phyloP scores from a whole-genome alignment of 768 basidiomycete genomes.

The Phylloporus rhodoxanthus region DNA sequence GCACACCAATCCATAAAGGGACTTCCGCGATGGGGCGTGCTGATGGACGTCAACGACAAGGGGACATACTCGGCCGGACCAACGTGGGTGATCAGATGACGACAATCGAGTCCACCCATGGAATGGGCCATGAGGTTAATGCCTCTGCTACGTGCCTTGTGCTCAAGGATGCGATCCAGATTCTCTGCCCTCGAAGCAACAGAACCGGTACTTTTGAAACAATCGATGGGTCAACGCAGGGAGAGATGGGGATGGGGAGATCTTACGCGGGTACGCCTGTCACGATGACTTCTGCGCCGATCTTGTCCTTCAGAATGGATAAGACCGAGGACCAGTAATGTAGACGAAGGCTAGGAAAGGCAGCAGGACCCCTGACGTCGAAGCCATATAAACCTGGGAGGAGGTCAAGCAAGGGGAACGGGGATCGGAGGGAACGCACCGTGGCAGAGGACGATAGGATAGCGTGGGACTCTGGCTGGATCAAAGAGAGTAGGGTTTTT shows the following conservation, averaged over 20 bases:
- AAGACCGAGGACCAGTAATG: constrained; percentile 95
- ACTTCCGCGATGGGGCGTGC: constrained; percentile 92
- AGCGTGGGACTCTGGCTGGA: constrained; percentile 72
- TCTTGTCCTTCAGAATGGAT: constrained; percentile 65
- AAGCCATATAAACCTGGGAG: constrained; percentile 85
- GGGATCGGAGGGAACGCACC: constrained; percentile 41
- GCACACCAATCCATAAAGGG: constrained; percentile 99
- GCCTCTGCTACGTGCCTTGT: constrained; percentile 64
- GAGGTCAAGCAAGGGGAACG: neutral
- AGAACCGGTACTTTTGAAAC: constrained; percentile 72
- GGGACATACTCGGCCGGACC: constrained; percentile 79
- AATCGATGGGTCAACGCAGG: neutral
- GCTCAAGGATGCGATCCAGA: constrained; percentile 66
- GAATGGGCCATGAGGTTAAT: constrained; percentile 95
- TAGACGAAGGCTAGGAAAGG: constrained; percentile 77
- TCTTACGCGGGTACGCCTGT: constrained; percentile 88
- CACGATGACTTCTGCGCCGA: constrained; percentile 93
- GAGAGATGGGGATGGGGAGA: neutral
- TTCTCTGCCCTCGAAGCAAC: constrained; percentile 73
- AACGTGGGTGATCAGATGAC: constrained; percentile 85
- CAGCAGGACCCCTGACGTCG: constrained; percentile 77
- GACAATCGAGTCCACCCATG: constrained; percentile 96
- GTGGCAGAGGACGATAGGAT: constrained; percentile 94
- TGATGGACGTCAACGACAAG: constrained; percentile 79
- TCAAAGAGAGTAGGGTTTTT: constrained; percentile 72